Evolutionary conservation across 192 early-diverging fungal species (phyloP).

Genomic region (Lobosporangium transversale): DNA sequence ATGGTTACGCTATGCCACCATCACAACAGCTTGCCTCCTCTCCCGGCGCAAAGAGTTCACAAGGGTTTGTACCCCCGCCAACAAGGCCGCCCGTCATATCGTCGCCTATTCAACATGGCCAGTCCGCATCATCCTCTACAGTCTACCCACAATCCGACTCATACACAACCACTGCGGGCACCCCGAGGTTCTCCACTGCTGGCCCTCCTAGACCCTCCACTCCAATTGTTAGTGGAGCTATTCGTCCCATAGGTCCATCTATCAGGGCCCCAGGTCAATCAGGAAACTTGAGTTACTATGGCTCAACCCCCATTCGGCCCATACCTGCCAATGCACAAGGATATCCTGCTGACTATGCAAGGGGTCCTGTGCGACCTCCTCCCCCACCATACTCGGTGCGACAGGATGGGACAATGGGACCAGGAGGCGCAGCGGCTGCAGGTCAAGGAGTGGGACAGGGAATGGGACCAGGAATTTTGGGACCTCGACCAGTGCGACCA

Average conservation of each 20-base stretch:
- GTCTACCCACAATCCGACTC: constrained; percentile 29
- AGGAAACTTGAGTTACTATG: constrained; percentile 17
- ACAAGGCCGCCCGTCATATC: constrained; percentile 30
- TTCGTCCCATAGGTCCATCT: constrained; percentile 24
- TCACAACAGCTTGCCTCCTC: constrained; percentile 17
- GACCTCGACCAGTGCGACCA: constrained; percentile 21
- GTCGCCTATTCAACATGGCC: constrained; percentile 19
- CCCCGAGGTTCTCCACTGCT: constrained; percentile 21
- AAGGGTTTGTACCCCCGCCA: constrained; percentile 18
- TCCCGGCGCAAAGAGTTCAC: neutral
- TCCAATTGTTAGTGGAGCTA: constrained; percentile 15
- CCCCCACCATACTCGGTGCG: constrained; percentile 7
- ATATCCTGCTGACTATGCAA: constrained; percentile 31
- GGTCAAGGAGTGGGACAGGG: constrained; percentile 24
- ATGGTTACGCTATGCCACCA: constrained; percentile 8
- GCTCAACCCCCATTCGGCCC: constrained; percentile 29
- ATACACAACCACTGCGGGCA: constrained; percentile 10
- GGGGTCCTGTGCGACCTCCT: constrained; percentile 17
- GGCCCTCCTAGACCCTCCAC: constrained; percentile 26
- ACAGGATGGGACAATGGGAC: constrained; percentile 21
- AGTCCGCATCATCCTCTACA: constrained; percentile 5
- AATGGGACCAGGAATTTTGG: constrained; percentile 16
- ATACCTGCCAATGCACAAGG: constrained; percentile 19
- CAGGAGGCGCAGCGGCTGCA: constrained; percentile 8
- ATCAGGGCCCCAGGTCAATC: constrained; percentile 36